Evolutionary conservation across 106 monocot species (phyloP), one percentile per base, ranked within the genome.

Genomic region (Alisma plantagoaquatica): DNA sequence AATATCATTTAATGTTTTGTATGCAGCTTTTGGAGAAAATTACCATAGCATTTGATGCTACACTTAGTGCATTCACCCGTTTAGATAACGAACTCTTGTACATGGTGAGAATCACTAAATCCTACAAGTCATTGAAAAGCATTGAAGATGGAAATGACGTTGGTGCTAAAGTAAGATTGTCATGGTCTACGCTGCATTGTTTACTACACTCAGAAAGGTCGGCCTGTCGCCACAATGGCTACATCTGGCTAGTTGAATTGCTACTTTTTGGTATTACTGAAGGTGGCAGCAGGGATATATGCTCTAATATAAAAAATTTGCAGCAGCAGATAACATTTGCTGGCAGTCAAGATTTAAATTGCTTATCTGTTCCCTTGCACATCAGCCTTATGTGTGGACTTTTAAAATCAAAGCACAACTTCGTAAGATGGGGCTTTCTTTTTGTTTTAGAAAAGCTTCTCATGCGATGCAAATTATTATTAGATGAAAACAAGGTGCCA

Each of bases 381-480:
- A 64, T 98, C 63, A 72, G 64, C 57, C 58, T 98, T 41, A 51
- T 90, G 50, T 90, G 85, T 73, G 82, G 86, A 30, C 70, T 98
- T 47, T 60, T 98, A 55, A 98, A 98, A 26, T 98, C 98, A 27
- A 90, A 86, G 56, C 65, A 86, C 61, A 90, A 79, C 45, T 78
- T 70, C 30, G 74, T 98, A 35, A 81, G 84, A 77, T 86, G 84
- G 84, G 98, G 98, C 2, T 98, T 86, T 33, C 79, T 98, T 49
- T 85, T 79, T 77, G 90, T 98, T 43, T 56, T 98, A 74, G 98
- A 98, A 54, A 88, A 82, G 65, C 63, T 98, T 73, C 71, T 98
- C 19, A 79, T 85, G 71, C 89, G 78, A 46, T 90, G 78, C 76
- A 89, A 98, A 73, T 61, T 98, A 43, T 64, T 86, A 29, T 75